Percentiles rank a stretch among this genome's conserved stretches.
These are phyloP conservation scores for Mortierella sp. DNA, from an alignment of 371 early-diverging fungal species.

Conservation along the genomic window DNA sequence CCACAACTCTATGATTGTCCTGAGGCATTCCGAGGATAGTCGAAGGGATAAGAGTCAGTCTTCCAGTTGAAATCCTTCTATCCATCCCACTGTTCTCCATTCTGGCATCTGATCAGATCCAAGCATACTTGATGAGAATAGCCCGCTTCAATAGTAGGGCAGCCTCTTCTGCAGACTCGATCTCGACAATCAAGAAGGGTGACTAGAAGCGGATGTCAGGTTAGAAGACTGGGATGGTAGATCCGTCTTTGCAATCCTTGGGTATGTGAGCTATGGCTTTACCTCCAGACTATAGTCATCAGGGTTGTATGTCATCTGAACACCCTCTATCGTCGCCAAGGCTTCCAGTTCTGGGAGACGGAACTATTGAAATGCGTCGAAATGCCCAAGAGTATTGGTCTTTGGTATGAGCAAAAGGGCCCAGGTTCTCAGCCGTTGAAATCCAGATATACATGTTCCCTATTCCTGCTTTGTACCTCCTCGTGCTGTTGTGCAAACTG, in stretches of 20 bases:
- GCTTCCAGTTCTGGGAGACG: constrained; percentile 86
- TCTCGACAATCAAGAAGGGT: constrained; percentile 82
- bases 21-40: constrained; percentile 25
- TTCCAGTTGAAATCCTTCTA: constrained; percentile 1
- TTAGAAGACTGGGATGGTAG: background rate
- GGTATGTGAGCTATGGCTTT: constrained; percentile 13
- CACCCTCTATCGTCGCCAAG: constrained; percentile 77
- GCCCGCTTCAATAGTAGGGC: constrained; percentile 81
- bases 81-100: too few relatives aligned
- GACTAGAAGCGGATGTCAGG: constrained; percentile 56
- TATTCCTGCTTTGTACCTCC: constrained; percentile 17
- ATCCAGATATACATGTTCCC: too few relatives aligned
- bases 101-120: background rate
- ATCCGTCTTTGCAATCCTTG: background rate
- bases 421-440: too few relatives aligned
- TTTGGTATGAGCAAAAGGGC: too few relatives aligned
- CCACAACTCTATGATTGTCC: constrained; percentile 85
- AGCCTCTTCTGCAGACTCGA: constrained; percentile 79
- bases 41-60: background rate
- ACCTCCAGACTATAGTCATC: constrained; percentile 65
- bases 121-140: constrained; percentile 81
- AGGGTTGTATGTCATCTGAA: constrained; percentile 65
- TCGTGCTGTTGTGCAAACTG: constrained; percentile 57
- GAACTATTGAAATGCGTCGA: constrained; percentile 59
- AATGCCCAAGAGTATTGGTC: background rate